Evolutionary conservation across 2,329 filamentous ascomycete species (phyloP), one percentile per base, ranked within the genome.

Genomic region (Ascochyta rabiei): DNA sequence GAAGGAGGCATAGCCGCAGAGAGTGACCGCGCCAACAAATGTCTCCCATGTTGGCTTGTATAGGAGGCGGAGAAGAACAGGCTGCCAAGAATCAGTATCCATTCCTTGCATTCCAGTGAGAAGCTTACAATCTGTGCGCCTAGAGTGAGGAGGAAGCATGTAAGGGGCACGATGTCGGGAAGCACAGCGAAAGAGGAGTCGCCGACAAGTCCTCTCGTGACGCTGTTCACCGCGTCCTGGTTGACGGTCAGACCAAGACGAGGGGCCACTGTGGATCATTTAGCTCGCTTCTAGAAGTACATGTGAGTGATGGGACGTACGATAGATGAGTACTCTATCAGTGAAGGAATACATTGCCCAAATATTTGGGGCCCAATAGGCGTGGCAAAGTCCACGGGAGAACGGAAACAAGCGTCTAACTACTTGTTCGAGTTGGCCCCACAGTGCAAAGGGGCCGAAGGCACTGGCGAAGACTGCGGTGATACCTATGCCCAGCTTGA

Each of bases 291-390:
- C 10, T 1, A 37, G 18, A 3, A 23, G 12, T 10, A 7, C 9
- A 15, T 5, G 5, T 50, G 8, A 18, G 18, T n/a, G 12, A 6
- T 19, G 12, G 24, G 40, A 76, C 86, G 73, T 79, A 96, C 91
- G 76, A 66, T 87, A 85, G 56, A 99, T 96, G 62, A 99, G 74
- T 7, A 91, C 77, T 48, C 95, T 84, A 70, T 99, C 95, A 2
- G 84, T 79, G 72, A 98, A 96, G 0, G 95, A 97, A 76, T 99
- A 99, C 72, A 98, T 84, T 0, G 95, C 93, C 95, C 95, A 99
- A 1, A 96, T 80, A 64, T 99, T 99, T 0, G 95, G 93, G 12
- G 95, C 95, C 95, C 95, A 99, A 75, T 99, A 99, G 0, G 95
- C 95, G 78, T 99, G 95, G 72, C 93, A 98, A 4, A 99, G 80